phyloP scores from a whole-genome alignment of 2,329 filamentous ascomycete genomes.

The Arthrobotrys conoides region DNA sequence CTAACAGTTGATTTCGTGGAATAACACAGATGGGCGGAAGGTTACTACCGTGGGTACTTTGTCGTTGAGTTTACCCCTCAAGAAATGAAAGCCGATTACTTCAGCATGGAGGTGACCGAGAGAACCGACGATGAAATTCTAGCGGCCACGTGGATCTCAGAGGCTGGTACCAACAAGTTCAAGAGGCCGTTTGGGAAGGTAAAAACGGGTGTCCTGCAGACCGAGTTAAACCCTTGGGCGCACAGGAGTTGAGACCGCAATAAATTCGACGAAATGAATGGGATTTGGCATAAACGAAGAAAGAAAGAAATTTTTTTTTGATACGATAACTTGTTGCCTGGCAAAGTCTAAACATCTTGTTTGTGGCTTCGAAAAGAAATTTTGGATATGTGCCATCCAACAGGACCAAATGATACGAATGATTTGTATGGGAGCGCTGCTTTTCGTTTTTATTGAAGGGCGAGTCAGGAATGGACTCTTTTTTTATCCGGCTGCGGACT shows the following conservation, averaged over 20 bases:
- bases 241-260: constrained; percentile 39
- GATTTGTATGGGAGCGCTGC: constrained; percentile 17
- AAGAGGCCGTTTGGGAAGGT: constrained; percentile 62
- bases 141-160: constrained; percentile 61
- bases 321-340: constrained; percentile 16
- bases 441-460: constrained; percentile 9
- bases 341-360: constrained; percentile 16
- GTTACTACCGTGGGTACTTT: constrained; percentile 62
- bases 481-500: background rate
- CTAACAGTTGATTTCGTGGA: constrained; percentile 38
- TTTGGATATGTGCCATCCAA: constrained; percentile 38
- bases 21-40: constrained; percentile 62
- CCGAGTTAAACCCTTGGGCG: constrained; percentile 61
- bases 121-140: constrained; percentile 60
- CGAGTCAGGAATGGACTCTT: constrained; percentile 38
- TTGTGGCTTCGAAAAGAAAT: constrained; percentile 16
- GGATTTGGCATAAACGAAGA: constrained; percentile 7
- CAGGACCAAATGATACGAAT: constrained; percentile 26
- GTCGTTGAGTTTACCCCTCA: constrained; percentile 60
- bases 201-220: constrained; percentile 61
- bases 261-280: constrained; percentile 7
- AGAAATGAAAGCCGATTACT: constrained; percentile 62
- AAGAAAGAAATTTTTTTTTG: background rate
- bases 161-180: constrained; percentile 61
- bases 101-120: constrained; percentile 52